A percentile compares a stretch with the other conserved stretches of the same genome.
Evolutionary conservation across 1,284 basidiomycete species (phyloP).

Genomic region (Marasmius fiardii): DNA sequence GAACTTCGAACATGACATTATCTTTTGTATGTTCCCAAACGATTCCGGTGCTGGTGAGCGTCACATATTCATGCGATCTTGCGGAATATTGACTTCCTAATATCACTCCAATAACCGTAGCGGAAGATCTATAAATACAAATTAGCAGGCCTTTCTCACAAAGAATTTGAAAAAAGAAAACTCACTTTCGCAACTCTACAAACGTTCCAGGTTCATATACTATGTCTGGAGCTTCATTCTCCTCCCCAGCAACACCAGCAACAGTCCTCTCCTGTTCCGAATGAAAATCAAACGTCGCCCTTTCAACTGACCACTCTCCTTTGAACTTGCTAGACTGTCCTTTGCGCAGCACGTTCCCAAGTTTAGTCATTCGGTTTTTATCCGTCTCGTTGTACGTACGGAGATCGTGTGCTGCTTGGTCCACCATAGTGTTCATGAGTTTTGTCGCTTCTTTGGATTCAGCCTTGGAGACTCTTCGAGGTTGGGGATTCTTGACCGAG

Average conservation of each 20-base stretch:
- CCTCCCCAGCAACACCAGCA: slow-evolving; percentile 8
- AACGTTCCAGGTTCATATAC: slow-evolving; percentile 45
- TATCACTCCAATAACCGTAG: slow-evolving; percentile 42
- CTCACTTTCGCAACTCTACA: slow-evolving; percentile 59
- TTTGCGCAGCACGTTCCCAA: not conserved
- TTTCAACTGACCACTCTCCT: slow-evolving; percentile 15
- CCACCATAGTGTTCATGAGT: not conserved
- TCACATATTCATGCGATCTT: slow-evolving; percentile 32
- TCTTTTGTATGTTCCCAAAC: slow-evolving; percentile 40
- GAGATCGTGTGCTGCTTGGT: not conserved
- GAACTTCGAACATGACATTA: slow-evolving; percentile 59
- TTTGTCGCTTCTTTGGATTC: not conserved
- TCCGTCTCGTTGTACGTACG: not conserved
- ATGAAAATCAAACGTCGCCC: slow-evolving; percentile 16
- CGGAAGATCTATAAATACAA: slow-evolving; percentile 42
- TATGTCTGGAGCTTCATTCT: slow-evolving; percentile 11
- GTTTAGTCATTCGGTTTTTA: not conserved
- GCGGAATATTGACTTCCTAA: slow-evolving; percentile 35
- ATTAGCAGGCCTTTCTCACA: no score
- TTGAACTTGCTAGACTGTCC: no score
- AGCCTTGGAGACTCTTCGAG: not conserved
- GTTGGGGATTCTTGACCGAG: not conserved
- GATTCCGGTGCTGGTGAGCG: slow-evolving; percentile 49
- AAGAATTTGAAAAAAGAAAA: slow-evolving; percentile 8
- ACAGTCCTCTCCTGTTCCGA: slow-evolving; percentile 14